Evolutionary conservation across 352 stramenopile genomes (phyloP).

Genomic region (Phytophthora meadii): DNA sequence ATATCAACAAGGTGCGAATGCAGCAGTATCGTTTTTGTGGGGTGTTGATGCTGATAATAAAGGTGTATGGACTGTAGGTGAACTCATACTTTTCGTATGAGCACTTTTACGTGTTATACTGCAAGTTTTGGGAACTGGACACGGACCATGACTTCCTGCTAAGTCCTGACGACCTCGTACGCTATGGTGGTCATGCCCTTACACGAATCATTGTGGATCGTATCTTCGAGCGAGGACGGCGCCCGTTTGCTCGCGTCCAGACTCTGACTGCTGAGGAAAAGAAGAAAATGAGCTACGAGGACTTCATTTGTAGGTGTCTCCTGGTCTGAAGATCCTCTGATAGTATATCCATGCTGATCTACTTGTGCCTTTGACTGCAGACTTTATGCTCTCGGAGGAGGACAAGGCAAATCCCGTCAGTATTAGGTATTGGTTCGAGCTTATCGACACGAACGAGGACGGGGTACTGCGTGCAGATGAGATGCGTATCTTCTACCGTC

Average conservation of each 20-base stretch:
- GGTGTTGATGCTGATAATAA: background rate
- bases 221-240: slow-evolving; percentile 85
- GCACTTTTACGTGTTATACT: slow-evolving; percentile 99
- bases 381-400: slow-evolving; percentile 99
- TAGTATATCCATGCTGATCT: background rate
- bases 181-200: slow-evolving; percentile 84
- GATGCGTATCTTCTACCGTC: slow-evolving; percentile 94
- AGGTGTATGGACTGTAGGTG: slow-evolving; percentile 49
- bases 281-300: slow-evolving; percentile 92
- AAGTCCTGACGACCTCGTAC: slow-evolving; percentile 82
- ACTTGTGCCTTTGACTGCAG: slow-evolving; percentile 30
- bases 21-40: background rate
- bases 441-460: slow-evolving; percentile 98
- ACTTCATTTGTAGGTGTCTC: slow-evolving; percentile 85
- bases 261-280: slow-evolving; percentile 81
- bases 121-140: slow-evolving; percentile 99
- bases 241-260: slow-evolving; percentile 85
- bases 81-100: slow-evolving; percentile 98
- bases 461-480: slow-evolving; percentile 97
- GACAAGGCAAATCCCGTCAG: slow-evolving; percentile 98
- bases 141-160: slow-evolving; percentile 91
- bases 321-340: background rate
- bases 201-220: slow-evolving; percentile 89
- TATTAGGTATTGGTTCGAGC: slow-evolving; percentile 98
- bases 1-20: slow-evolving; percentile 98